A percentile compares a stretch with the other conserved stretches of the same genome.
Conservation (phyloP, 192 early-diverging fungal genomes). For the Coemansia sp. region DNA sequence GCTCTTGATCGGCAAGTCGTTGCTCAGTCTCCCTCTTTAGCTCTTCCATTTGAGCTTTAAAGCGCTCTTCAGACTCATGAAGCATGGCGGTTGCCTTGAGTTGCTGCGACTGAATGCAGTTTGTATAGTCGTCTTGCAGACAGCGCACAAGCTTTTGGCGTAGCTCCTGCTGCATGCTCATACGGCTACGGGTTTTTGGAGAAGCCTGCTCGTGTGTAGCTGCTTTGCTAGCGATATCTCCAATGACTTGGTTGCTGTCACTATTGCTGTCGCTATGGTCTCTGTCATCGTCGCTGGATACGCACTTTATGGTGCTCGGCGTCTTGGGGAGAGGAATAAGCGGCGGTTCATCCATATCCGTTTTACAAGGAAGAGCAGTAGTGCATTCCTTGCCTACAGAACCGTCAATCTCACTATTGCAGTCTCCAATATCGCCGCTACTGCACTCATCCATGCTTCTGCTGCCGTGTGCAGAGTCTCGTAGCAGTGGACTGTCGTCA, state of each 20-base stretch:
- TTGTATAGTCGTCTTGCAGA: conserved; percentile 19
- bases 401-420: not conserved
- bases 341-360: conserved; percentile 15
- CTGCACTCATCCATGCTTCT: conserved; percentile 15
- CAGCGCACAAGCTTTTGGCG: conserved; percentile 17
- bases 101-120: conserved; percentile 12
- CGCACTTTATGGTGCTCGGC: conserved; percentile 8
- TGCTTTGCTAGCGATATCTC: not conserved
- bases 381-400: not conserved
- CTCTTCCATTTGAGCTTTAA: conserved; percentile 7
- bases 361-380: conserved; percentile 6
- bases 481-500: not conserved
- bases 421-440: not conserved
- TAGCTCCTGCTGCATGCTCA: conserved; percentile 16
- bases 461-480: conserved; percentile 13
- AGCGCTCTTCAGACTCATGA: conserved; percentile 9
- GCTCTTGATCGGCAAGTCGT: conserved; percentile 10
- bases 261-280: too few relatives aligned
- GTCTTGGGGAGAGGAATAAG: conserved; percentile 31
- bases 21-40: conserved; percentile 13
- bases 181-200: conserved; percentile 1
- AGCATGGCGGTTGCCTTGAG: conserved; percentile 6
- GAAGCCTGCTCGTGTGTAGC: not conserved
- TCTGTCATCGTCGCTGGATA: not conserved
- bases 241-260: too few relatives aligned